Evolutionary conservation across 192 early-diverging fungal genomes (phyloP), one percentile per base, ranked within the genome.

Genomic region (Irineochytrium annulatum): DNA sequence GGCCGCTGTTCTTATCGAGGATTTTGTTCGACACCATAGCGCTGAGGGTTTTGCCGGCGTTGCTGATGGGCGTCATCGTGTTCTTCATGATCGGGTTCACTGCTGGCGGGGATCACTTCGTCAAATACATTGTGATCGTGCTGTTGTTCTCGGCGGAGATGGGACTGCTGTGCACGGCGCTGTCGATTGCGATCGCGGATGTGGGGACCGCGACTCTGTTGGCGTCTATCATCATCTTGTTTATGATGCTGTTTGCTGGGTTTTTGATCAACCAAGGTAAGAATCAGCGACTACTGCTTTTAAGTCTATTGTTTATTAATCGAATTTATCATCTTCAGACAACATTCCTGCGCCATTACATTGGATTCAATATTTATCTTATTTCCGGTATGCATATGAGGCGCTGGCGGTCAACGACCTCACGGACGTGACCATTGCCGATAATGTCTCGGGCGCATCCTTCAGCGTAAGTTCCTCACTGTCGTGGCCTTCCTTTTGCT

Each of bases 181-280:
- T 86, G 34, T 87, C 76, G 0, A 75, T 76, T 8, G 75, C 73
- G 16, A 78, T 90, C 52, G 64, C 62, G 27, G 82, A 79, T 41
- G 52, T 82, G 0, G 81, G 82, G 5, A 82, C 80, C 0, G 82
- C 86, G 3, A 85, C 75, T 17, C 65, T 90, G 22, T 78, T 82
- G 0, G 81, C 80, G 0, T 75, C 78, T 22, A 78, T 90, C n/a
- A 59, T 73, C 11, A 81, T 86, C 51, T 71, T 90, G 27, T 90
- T 90, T 63, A 79, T 84, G 55, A 87, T 90, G 88, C 62, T 90
- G 43, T 87, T 90, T 71, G 81, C 86, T 2, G 88, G 88, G 0
- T 82, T 89, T 39, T 52, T 90, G 34, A 70, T 90, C 54, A 89
- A 87, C 61, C 79, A 86, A 65, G 67, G 72, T 73, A 11, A 6